A percentile compares a stretch with the other conserved stretches of the same genome.
Conservation (phyloP, 73 alveolate species). For the Breviolum minutum region DNA sequence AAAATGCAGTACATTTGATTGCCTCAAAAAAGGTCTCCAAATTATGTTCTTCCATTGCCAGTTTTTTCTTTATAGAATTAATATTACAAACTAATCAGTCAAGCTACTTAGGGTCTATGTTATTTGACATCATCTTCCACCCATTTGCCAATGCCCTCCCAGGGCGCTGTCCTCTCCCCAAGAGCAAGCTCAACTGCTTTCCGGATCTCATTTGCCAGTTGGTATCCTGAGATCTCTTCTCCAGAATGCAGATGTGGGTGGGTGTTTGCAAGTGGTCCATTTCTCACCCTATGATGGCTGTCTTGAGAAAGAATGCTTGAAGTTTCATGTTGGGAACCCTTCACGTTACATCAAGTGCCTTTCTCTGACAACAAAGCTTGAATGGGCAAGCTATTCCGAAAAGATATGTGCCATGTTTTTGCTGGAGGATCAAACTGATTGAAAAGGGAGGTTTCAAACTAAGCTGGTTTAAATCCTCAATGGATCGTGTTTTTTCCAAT, state of each 20-base stretch:
- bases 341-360: not conserved
- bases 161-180: not conserved
- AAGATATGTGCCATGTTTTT: not conserved
- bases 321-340: not conserved
- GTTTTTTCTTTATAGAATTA: not conserved
- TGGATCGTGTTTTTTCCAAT: not conserved
- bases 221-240: not conserved
- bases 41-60: not conserved
- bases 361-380: not conserved
- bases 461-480: not conserved
- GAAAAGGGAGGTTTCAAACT: not conserved
- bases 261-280: not conserved
- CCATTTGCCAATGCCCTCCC: too few species aligned
- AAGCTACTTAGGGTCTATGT: not conserved
- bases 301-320: not conserved
- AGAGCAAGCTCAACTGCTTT: conserved; percentile 7
- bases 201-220: not conserved
- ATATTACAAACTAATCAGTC: not conserved
- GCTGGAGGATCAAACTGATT: not conserved
- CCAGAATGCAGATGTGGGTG: not conserved
- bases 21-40: not conserved
- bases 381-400: not conserved
- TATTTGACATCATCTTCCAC: not conserved
- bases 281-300: not conserved
- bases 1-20: too few species aligned